Conservation (phyloP, 208 protist genomes). For the Blechomonas ayalai region DNA sequence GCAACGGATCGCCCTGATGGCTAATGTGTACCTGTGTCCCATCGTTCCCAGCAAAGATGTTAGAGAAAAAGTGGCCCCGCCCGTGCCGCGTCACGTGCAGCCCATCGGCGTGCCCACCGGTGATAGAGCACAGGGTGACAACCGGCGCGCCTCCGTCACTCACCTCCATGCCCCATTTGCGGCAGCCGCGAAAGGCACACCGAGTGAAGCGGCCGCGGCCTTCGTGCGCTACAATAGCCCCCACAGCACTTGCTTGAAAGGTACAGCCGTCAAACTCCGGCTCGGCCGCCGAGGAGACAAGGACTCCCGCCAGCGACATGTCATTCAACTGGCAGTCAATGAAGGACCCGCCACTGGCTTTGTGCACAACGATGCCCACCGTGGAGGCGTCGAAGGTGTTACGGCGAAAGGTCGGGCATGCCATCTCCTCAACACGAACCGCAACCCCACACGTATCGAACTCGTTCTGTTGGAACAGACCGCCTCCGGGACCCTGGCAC, state of each 20-base stretch:
- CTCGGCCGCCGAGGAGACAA: constrained; percentile 13
- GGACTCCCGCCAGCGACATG: constrained; percentile 2
- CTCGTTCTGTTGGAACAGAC: constrained; percentile 14
- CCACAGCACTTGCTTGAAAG: constrained; percentile 11
- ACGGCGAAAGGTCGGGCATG: constrained; percentile 14
- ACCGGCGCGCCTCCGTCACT: constrained; percentile 10
- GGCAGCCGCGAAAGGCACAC: constrained; percentile 14
- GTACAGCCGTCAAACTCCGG: constrained; percentile 13
- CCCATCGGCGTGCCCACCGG: constrained; percentile 10
- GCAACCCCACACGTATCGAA: constrained; percentile 21
- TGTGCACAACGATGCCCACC: constrained; percentile 14
- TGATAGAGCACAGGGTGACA: constrained; percentile 12
- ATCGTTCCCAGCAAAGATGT: constrained; percentile 16
- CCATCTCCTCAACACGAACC: constrained; percentile 15
- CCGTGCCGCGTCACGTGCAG: constrained; percentile 10
- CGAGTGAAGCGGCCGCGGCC: constrained; percentile 21
- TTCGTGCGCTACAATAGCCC: constrained; percentile 8
- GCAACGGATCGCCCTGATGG: constrained; percentile 14
- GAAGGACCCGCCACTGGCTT: constrained; percentile 12
- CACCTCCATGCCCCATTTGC: constrained; percentile 16
- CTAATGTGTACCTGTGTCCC: constrained; percentile 16
- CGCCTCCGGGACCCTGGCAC: constrained; percentile 15
- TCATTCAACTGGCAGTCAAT: constrained; percentile 19
- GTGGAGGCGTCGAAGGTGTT: constrained; percentile 21
- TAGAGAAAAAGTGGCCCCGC: constrained; percentile 14